These are phyloP conservation scores for Yamadazyma dendronema DNA, from an alignment of 1,139 yeast genomes.

Conservation along the genomic window DNA sequence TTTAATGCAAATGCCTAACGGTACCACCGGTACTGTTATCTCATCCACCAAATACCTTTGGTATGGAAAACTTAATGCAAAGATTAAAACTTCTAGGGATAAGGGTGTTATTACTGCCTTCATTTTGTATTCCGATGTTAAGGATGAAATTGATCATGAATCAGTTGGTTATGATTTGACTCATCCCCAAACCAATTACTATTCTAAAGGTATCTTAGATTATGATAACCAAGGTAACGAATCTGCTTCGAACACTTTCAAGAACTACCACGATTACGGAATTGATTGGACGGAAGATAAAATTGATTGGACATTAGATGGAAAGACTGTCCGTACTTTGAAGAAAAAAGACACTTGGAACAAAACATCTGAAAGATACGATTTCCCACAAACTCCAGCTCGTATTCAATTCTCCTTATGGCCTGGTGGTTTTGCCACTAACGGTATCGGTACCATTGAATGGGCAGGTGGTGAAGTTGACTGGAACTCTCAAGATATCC, in stretches of 20 bases:
- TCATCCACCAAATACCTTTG: constrained; percentile 79
- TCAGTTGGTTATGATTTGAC: constrained; percentile 72
- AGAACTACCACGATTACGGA: constrained; percentile 71
- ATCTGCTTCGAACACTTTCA: constrained; percentile 53
- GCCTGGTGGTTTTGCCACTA: constrained; percentile 81
- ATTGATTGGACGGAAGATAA: constrained; percentile 81
- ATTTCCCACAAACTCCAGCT: constrained; percentile 89
- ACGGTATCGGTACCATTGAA: constrained; percentile 72
- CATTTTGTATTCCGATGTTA: constrained; percentile 78
- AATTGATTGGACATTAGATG: constrained; percentile 75
- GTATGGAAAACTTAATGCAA: constrained; percentile 80
- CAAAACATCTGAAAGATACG: constrained; percentile 53
- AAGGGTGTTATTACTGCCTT: constrained; percentile 86
- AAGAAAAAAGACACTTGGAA: constrained; percentile 67
- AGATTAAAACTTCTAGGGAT: constrained; percentile 69
- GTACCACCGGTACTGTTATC: constrained; percentile 76
- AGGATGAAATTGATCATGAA: constrained; percentile 90
- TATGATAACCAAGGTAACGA: constrained; percentile 57
- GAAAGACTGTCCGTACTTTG: constrained; percentile 64
- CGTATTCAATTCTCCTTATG: constrained; percentile 83
- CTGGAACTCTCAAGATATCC: constrained; percentile 77
- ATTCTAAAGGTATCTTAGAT: constrained; percentile 70
- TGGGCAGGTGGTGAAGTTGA: constrained; percentile 94
- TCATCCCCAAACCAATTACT: constrained; percentile 72
- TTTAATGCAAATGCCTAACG: constrained; percentile 72